Percentiles rank a stretch among this genome's conserved stretches.
These are phyloP conservation scores for Fusarium robinianum DNA, from an alignment of 2,329 filamentous ascomycete species.

Conservation along the genomic window DNA sequence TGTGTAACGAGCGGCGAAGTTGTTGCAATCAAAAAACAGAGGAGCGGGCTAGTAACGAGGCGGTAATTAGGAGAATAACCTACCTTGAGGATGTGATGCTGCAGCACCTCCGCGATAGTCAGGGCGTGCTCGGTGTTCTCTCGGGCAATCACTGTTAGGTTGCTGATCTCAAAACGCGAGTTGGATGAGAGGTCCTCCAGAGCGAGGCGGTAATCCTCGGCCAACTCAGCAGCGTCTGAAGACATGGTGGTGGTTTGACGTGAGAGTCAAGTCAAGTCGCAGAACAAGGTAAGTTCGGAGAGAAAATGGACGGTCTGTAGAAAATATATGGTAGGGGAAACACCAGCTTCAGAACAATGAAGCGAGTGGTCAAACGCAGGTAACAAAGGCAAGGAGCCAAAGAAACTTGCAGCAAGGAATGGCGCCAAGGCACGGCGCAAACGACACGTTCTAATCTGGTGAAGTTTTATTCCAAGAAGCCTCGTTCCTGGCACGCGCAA, in stretches of 20 bases:
- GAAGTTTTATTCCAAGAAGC: constrained; percentile 40
- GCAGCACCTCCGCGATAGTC: constrained; percentile 86
- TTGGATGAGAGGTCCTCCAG: constrained; percentile 90
- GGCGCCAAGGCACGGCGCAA: constrained; percentile 25
- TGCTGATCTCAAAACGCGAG: constrained; percentile 94
- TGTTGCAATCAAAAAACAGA: neutral
- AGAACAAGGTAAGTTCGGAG: constrained; percentile 7
- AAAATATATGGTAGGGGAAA: constrained; percentile 19
- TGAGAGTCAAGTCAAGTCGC: constrained; percentile 18
- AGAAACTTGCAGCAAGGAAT: constrained; percentile 13
- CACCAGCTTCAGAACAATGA: constrained; percentile 7
- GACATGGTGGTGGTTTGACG: constrained; percentile 47
- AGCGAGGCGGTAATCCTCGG: constrained; percentile 91
- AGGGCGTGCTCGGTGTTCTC: constrained; percentile 96
- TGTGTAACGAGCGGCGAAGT: neutral
- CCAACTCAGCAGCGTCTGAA: constrained; percentile 76
- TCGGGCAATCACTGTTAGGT: constrained; percentile 94
- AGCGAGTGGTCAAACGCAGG: constrained; percentile 8
- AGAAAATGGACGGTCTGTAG: constrained; percentile 14
- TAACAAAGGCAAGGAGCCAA: constrained; percentile 13
- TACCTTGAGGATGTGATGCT: constrained; percentile 95
- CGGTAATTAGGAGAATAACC: constrained; percentile 43
- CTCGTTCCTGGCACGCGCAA: constrained; percentile 27
- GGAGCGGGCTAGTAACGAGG: neutral
- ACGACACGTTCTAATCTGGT: constrained; percentile 33